Evolutionary conservation across 2,329 filamentous ascomycete genomes (phyloP).

Genomic region (Ophiostoma sp.): DNA sequence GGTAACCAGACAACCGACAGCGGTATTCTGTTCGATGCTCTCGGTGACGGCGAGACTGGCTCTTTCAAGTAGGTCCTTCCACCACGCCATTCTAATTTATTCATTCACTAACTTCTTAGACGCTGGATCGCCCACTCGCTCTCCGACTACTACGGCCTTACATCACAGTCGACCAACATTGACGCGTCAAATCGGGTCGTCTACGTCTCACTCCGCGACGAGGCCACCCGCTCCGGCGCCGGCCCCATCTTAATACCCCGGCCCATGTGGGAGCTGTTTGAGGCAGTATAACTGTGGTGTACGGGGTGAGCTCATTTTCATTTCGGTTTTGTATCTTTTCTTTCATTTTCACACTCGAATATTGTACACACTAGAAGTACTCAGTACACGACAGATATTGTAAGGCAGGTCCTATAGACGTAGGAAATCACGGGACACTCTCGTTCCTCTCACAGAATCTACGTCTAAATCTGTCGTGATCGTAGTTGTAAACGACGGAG

Average conservation of each 20-base stretch:
- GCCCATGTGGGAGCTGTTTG: slow-evolving; percentile 61
- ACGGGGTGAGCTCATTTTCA: not conserved
- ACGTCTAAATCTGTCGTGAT: not conserved
- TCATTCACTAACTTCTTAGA: slow-evolving; percentile 45
- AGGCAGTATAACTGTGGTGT: not conserved
- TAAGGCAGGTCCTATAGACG: not conserved
- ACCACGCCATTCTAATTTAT: slow-evolving; percentile 14
- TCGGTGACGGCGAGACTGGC: slow-evolving; percentile 72
- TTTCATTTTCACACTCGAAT: not conserved
- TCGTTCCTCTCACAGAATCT: not conserved
- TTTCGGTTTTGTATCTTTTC: not conserved
- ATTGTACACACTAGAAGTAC: not conserved
- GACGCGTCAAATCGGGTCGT: slow-evolving; percentile 74
- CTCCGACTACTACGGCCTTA: slow-evolving; percentile 85
- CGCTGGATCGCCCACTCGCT: slow-evolving; percentile 94
- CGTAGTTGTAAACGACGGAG: too few relatives aligned
- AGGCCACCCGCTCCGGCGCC: slow-evolving; percentile 55
- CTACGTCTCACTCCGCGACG: slow-evolving; percentile 59
- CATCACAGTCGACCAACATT: slow-evolving; percentile 76
- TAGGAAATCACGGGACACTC: not conserved
- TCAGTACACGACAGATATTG: not conserved
- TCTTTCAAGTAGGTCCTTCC: slow-evolving; percentile 72
- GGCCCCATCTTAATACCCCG: slow-evolving; percentile 48
- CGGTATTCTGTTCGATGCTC: slow-evolving; percentile 77
- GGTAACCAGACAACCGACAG: slow-evolving; percentile 60